These are phyloP conservation scores for Corinectria fuckeliana DNA, from an alignment of 2,329 filamentous ascomycete genomes.

Conservation along the genomic window DNA sequence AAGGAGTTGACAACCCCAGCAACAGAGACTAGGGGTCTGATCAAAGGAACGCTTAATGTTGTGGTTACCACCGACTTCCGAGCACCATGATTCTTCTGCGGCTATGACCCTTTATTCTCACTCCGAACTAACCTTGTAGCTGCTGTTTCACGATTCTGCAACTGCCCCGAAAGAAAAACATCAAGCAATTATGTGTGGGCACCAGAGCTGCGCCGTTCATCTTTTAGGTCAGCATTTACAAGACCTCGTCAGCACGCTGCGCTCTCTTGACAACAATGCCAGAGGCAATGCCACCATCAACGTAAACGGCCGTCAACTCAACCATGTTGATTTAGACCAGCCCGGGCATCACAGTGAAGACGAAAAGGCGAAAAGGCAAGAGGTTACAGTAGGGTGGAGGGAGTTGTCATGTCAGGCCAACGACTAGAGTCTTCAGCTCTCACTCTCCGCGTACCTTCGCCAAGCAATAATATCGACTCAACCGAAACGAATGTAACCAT, in stretches of 20 bases:
- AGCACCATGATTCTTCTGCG: conserved; percentile 8
- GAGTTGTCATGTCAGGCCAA: neutral
- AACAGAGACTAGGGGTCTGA: conserved; percentile 4
- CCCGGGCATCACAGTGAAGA: neutral
- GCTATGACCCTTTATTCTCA: neutral
- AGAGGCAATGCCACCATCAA: conserved; percentile 12
- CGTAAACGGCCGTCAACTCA: conserved; percentile 7
- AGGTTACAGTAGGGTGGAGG: neutral
- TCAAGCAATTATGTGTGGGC: conserved; percentile 8
- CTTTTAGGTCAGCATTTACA: neutral
- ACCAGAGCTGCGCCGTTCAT: conserved; percentile 14
- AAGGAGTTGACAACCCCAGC: conserved; percentile 18
- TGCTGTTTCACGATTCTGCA: conserved; percentile 11
- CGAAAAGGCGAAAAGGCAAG: neutral
- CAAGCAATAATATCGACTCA: neutral
- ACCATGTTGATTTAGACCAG: neutral
- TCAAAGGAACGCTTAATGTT: conserved; percentile 2
- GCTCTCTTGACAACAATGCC: conserved; percentile 1
- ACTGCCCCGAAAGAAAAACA: conserved; percentile 9
- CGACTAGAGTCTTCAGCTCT: neutral
- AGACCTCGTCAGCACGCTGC: neutral
- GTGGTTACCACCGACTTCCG: conserved; percentile 5
- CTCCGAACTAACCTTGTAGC: conserved; percentile 8
- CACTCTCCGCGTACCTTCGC: neutral
- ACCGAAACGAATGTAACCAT: neutral